phyloP scores from a whole-genome alignment of 345 rosid genomes.

The Citrus medica region DNA sequence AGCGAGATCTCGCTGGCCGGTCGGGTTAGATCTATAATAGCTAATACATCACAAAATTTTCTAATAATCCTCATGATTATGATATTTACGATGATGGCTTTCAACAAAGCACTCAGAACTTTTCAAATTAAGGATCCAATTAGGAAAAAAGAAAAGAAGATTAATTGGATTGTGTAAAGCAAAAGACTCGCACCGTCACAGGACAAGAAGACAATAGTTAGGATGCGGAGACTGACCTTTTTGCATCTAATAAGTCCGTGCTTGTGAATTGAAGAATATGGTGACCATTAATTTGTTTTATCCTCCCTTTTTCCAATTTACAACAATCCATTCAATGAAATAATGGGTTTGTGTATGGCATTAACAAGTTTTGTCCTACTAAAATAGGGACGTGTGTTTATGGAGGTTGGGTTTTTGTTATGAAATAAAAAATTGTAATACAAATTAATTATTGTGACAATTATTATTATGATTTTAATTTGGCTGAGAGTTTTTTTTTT shows the following conservation, averaged over 20 bases:
- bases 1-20: constrained; percentile 5
- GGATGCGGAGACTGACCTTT: background rate
- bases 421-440: too few species aligned
- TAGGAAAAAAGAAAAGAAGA: too few species aligned
- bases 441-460: too few species aligned
- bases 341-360: background rate
- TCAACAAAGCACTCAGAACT: background rate
- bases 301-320: too few species aligned
- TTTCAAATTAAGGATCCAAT: background rate
- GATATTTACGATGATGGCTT: background rate
- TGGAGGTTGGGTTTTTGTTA: background rate
- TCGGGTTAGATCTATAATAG: background rate
- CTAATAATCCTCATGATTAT: background rate
- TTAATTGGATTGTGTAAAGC: background rate
- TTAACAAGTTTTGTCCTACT: background rate
- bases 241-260: background rate
- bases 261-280: background rate
- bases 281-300: too few species aligned
- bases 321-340: background rate
- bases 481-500: too few species aligned
- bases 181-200: background rate
- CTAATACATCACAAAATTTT: background rate
- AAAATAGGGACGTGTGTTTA: background rate
- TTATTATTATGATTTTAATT: too few species aligned
- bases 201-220: background rate